Conservation (phyloP, 208 protist genomes). For the Leishmania arabica region DNA sequence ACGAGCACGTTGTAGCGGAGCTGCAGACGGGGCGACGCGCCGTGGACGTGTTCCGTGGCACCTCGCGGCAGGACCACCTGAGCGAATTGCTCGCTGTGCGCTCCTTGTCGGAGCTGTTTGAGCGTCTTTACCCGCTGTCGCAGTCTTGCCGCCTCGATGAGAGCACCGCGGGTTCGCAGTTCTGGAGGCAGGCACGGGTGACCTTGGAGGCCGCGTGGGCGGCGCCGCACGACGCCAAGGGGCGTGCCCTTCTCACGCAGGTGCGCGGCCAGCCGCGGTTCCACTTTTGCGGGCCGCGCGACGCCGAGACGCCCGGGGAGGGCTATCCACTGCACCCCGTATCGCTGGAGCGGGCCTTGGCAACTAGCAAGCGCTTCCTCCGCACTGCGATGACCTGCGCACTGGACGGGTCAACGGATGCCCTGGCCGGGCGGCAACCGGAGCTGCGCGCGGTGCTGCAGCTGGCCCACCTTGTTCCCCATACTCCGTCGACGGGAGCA, state of each 20-base stretch:
- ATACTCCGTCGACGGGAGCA: slow-evolving; percentile 1
- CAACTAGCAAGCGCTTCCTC: slow-evolving; percentile 56
- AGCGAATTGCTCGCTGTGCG: slow-evolving; percentile 45
- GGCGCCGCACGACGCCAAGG: slow-evolving; percentile 15
- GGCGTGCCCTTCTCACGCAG: slow-evolving; percentile 31
- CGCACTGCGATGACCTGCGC: slow-evolving; percentile 62
- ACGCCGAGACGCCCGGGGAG: slow-evolving; percentile 5
- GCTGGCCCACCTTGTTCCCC: slow-evolving; percentile 54
- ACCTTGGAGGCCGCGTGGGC: slow-evolving; percentile 53
- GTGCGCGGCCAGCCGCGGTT: slow-evolving; percentile 45
- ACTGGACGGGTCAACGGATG: slow-evolving; percentile 57
- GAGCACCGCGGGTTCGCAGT: slow-evolving; percentile 13
- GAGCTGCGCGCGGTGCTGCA: slow-evolving; percentile 58
- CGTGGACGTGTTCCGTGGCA: slow-evolving; percentile 44
- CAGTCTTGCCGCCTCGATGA: background rate
- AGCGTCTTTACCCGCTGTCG: slow-evolving; percentile 6
- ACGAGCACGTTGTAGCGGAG: slow-evolving; percentile 64
- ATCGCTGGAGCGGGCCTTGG: slow-evolving; percentile 63
- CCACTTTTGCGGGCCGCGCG: slow-evolving; percentile 25
- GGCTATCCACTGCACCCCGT: slow-evolving; percentile 46
- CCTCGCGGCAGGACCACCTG: slow-evolving; percentile 38
- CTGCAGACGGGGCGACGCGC: slow-evolving; percentile 32
- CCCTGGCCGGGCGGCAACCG: slow-evolving; percentile 31
- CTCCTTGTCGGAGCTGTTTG: slow-evolving; percentile 33
- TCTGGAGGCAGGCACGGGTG: slow-evolving; percentile 50